Evolutionary conservation across 306 rosid genomes (phyloP).

Genomic region (Argentina anserina): DNA sequence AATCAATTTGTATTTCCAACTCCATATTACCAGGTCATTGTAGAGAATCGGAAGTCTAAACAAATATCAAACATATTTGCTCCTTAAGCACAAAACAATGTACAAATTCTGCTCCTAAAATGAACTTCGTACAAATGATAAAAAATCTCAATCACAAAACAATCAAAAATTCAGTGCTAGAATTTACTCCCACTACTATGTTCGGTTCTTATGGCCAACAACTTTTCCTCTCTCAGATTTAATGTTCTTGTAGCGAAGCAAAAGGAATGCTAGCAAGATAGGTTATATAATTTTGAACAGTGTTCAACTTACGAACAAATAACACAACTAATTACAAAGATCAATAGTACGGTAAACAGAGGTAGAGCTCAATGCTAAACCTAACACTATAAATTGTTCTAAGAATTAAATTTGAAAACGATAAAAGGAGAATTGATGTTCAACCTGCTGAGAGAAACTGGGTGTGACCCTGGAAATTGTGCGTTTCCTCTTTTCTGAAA

Average conservation of each 20-base stretch:
- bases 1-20: background rate
- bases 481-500: constrained; percentile 74
- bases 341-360: background rate
- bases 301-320: background rate
- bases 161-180: background rate
- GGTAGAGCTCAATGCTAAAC: background rate
- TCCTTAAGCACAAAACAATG: background rate
- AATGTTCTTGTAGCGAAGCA: background rate
- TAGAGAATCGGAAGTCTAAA: background rate
- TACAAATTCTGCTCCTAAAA: background rate
- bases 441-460: constrained; percentile 92
- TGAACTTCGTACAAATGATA: background rate
- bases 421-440: constrained; percentile 14
- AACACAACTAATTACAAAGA: background rate
- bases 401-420: constrained; percentile 6
- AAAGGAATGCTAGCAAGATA: background rate
- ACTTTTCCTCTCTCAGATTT: background rate
- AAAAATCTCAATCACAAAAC: constrained; percentile 12
- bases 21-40: background rate
- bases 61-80: background rate
- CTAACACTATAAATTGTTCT: background rate
- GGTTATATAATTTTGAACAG: background rate
- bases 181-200: background rate
- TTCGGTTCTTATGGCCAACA: background rate
- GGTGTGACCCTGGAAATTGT: constrained; percentile 94